A percentile compares a stretch with the other conserved stretches of the same genome.
Evolutionary conservation across 352 stramenopile genomes (phyloP).

Genomic region (Phytopythium chamaehyphon): DNA sequence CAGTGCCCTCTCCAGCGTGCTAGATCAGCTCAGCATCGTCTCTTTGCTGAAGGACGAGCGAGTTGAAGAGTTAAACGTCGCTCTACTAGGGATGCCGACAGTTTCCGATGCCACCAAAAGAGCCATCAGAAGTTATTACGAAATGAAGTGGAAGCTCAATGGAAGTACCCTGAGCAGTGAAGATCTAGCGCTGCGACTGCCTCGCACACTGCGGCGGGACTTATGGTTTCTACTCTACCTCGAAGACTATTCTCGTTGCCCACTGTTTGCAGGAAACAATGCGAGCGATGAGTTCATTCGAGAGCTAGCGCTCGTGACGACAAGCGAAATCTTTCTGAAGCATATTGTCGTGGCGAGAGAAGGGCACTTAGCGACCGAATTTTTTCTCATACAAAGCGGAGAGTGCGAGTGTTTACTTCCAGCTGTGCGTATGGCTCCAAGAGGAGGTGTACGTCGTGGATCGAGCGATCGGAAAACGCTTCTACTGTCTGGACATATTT

Average conservation of each 20-base stretch:
- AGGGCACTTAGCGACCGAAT: constrained; percentile 43
- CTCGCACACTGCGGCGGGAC: constrained; percentile 33
- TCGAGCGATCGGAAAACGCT: too few relatives aligned
- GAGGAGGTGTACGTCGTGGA: not conserved
- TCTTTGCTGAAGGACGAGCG: constrained; percentile 39
- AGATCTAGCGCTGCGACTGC: constrained; percentile 45
- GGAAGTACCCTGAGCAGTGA: constrained; percentile 47
- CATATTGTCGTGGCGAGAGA: constrained; percentile 52
- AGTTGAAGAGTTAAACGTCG: constrained; percentile 58
- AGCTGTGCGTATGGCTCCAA: not conserved
- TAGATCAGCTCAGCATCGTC: constrained; percentile 48
- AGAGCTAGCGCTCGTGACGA: constrained; percentile 26
- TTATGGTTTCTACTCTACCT: constrained; percentile 31
- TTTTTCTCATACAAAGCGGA: constrained; percentile 62
- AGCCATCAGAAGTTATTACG: constrained; percentile 56
- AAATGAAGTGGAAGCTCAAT: constrained; percentile 73
- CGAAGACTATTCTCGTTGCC: constrained; percentile 27
- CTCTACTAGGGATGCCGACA: constrained; percentile 35
- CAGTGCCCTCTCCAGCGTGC: constrained; percentile 51
- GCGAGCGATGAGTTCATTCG: constrained; percentile 22
- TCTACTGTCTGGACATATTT: too few relatives aligned
- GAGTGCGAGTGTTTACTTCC: constrained; percentile 50
- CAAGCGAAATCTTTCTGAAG: constrained; percentile 57
- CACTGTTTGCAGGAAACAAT: constrained; percentile 18
- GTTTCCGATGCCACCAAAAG: constrained; percentile 48